These are phyloP conservation scores for Podospora pseudoanserina DNA, from an alignment of 495 filamentous ascomycete species.

Conservation along the genomic window DNA sequence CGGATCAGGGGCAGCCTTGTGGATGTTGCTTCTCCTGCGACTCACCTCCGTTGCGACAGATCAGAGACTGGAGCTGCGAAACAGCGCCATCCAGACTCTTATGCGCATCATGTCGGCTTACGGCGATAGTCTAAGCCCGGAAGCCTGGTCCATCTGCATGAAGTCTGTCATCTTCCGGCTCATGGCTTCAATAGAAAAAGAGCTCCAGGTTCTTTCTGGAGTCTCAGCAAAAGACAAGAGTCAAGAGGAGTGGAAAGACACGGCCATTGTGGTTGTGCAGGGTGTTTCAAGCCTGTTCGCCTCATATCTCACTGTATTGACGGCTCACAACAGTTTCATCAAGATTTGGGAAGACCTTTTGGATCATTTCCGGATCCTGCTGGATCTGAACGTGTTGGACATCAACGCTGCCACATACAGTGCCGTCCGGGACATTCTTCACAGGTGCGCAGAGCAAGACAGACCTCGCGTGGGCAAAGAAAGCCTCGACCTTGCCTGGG, in stretches of 20 bases:
- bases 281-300: constrained; percentile 65
- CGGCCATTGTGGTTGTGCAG: constrained; percentile 67
- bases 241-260: constrained; percentile 66
- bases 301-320: constrained; percentile 61
- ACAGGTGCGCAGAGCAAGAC: constrained; percentile 46
- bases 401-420: constrained; percentile 71
- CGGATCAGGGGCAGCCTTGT: constrained; percentile 62
- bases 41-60: constrained; percentile 75
- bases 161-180: constrained; percentile 74
- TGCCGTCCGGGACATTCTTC: constrained; percentile 63
- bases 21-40: constrained; percentile 78
- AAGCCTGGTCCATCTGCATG: constrained; percentile 81
- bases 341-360: constrained; percentile 68
- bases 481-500: constrained; percentile 64
- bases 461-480: constrained; percentile 52
- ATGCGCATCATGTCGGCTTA: constrained; percentile 90
- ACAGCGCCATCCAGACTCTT: constrained; percentile 86
- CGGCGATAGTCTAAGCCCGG: constrained; percentile 70
- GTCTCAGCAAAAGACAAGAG: constrained; percentile 37
- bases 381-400: constrained; percentile 59
- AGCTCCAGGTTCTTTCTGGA: constrained; percentile 34
- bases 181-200: constrained; percentile 54
- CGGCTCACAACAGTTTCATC: constrained; percentile 54
- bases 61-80: constrained; percentile 77
- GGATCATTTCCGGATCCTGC: constrained; percentile 56